A percentile compares a stretch with the other conserved stretches of the same genome.
Conservation (phyloP, 1,284 basidiomycete genomes). For the Amylostereum chailletii region DNA sequence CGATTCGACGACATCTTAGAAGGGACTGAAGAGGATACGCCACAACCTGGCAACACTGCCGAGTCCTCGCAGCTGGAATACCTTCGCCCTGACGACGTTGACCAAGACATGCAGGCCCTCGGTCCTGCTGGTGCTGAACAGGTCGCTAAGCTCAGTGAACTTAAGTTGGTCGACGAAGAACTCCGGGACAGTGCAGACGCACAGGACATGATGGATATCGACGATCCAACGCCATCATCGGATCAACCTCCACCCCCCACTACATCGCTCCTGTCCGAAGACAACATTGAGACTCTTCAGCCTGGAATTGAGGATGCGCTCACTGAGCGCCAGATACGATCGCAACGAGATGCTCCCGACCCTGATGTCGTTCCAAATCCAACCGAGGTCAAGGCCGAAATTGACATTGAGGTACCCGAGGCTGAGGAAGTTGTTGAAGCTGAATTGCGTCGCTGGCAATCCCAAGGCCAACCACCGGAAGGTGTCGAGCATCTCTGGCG, state of each 20-base stretch:
- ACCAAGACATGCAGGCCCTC: constrained; percentile 82
- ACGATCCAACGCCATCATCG: constrained; percentile 22
- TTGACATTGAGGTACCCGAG: constrained; percentile 23
- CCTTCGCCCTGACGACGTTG: constrained; percentile 63
- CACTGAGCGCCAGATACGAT: constrained; percentile 25
- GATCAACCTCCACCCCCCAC: constrained; percentile 15
- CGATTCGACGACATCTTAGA: constrained; percentile 82
- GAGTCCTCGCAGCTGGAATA: constrained; percentile 71
- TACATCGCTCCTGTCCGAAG: constrained; percentile 22
- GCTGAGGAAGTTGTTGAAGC: constrained; percentile 43
- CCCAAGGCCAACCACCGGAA: constrained; percentile 45
- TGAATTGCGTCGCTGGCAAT: constrained; percentile 57
- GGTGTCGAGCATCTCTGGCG: constrained; percentile 81
- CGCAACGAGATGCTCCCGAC: constrained; percentile 9
- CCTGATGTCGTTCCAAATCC: constrained; percentile 8
- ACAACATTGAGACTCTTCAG: constrained; percentile 21
- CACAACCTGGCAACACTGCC: constrained; percentile 21
- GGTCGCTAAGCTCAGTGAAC: constrained; percentile 73
- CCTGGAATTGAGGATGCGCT: constrained; percentile 41
- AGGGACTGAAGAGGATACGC: constrained; percentile 27
- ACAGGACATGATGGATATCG: constrained; percentile 37
- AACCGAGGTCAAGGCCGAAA: constrained; percentile 25
- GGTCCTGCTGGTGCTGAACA: constrained; percentile 83
- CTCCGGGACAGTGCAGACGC: constrained; percentile 22
- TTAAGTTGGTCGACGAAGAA: constrained; percentile 66